These are phyloP conservation scores for Xylaria hypoxylon DNA, from an alignment of 2,329 filamentous ascomycete species.

Conservation along the genomic window DNA sequence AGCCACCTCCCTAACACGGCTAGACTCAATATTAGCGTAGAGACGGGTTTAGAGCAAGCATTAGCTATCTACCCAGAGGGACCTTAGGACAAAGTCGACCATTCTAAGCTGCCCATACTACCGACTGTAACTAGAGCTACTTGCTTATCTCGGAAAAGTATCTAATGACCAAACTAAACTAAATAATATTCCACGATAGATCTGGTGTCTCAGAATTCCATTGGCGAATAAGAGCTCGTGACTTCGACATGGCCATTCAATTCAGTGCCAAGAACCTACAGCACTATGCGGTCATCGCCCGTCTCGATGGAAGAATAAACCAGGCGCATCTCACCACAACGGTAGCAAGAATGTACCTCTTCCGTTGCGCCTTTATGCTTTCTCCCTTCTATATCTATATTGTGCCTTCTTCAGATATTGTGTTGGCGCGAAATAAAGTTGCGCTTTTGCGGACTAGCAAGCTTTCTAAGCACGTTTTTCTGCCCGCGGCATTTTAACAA, in stretches of 20 bases:
- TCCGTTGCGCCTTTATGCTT: background rate
- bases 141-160: constrained; percentile 36
- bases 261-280: constrained; percentile 20
- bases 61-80: background rate
- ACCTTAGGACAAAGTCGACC: too few relatives aligned
- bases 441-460: background rate
- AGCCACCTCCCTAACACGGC: background rate
- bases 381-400: background rate
- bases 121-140: too few relatives aligned
- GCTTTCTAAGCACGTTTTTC: background rate
- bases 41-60: background rate
- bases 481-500: background rate
- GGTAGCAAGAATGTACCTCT: background rate
- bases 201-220: background rate
- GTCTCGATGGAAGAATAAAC: constrained; percentile 5
- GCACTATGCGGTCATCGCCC: constrained; percentile 32
- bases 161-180: constrained; percentile 23
- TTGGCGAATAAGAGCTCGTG: constrained; percentile 19
- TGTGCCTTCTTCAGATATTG: constrained; percentile 7
- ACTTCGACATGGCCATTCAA: background rate
- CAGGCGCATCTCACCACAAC: constrained; percentile 6
- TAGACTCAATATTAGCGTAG: background rate
- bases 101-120: too few relatives aligned
- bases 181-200: constrained; percentile 1
- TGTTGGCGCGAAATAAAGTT: background rate